Conservation (phyloP, 768 basidiomycete species). For the Dioszegia crocea region DNA sequence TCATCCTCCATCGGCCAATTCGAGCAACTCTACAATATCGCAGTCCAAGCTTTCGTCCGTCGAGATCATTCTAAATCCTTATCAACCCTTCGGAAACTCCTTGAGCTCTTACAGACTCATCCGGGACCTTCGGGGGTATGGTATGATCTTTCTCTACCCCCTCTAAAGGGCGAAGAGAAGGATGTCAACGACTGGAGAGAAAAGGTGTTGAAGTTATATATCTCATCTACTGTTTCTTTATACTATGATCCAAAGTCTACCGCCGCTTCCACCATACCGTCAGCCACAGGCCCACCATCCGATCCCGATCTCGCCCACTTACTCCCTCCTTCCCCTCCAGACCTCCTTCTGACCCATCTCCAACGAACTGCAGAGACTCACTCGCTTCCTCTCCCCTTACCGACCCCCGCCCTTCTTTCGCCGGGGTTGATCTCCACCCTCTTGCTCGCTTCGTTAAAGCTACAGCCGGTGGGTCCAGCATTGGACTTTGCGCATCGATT, state of each 20-base stretch:
- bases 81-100: slow-evolving; percentile 19
- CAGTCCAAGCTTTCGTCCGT: slow-evolving; percentile 40
- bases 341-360: slow-evolving; percentile 13
- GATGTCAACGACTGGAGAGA: slow-evolving; percentile 24
- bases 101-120: neutral
- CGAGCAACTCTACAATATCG: slow-evolving; percentile 39
- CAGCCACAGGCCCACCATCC: slow-evolving; percentile 14
- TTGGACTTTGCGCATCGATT: slow-evolving; percentile 26
- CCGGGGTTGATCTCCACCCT: slow-evolving; percentile 36
- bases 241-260: slow-evolving; percentile 32
- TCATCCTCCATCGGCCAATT: slow-evolving; percentile 4
- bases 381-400: neutral
- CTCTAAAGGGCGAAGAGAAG: neutral
- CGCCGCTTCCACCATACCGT: too few species aligned
- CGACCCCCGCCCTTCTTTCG: slow-evolving; percentile 13
- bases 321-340: slow-evolving; percentile 20
- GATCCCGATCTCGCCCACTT: slow-evolving; percentile 1
- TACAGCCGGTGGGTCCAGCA: slow-evolving; percentile 17
- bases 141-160: slow-evolving; percentile 14
- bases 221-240: slow-evolving; percentile 27
- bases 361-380: slow-evolving; percentile 5
- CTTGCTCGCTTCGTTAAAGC: slow-evolving; percentile 33
- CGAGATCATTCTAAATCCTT: slow-evolving; percentile 38
- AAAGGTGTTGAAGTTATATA: slow-evolving; percentile 36
- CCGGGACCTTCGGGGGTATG: slow-evolving; percentile 8